phyloP scores from a whole-genome alignment of 306 rosid genomes.

The Quercus dentata region DNA sequence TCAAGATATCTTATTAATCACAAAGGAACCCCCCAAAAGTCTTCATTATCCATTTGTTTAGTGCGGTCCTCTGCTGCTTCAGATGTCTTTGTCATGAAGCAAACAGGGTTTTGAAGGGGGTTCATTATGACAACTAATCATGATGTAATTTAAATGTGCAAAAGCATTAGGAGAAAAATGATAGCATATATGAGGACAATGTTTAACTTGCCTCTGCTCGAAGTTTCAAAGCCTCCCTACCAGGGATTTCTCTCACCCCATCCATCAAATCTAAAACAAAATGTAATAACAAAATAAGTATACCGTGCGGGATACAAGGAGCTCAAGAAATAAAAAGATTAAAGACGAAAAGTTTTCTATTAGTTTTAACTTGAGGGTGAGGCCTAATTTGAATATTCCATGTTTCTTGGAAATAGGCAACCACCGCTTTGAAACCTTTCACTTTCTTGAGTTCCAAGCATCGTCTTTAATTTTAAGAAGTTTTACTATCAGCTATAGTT shows the following conservation, averaged over 20 bases:
- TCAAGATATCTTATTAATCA: slow-evolving; percentile 23
- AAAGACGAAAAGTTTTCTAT: background rate
- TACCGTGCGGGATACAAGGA: background rate
- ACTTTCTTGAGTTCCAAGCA: too few species aligned
- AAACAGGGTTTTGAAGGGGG: slow-evolving; percentile 35
- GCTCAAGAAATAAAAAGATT: background rate
- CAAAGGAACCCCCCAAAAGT: slow-evolving; percentile 61
- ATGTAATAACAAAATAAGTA: background rate
- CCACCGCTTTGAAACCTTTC: background rate
- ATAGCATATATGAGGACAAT: background rate
- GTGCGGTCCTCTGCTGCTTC: slow-evolving; percentile 44
- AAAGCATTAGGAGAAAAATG: background rate
- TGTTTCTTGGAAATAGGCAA: background rate
- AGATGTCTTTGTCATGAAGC: slow-evolving; percentile 62
- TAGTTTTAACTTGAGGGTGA: background rate
- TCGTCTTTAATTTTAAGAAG: too few species aligned
- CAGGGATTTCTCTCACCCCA: slow-evolving; percentile 66
- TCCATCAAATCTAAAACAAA: slow-evolving; percentile 60
- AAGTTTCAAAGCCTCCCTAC: slow-evolving; percentile 70
- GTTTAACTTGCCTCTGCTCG: slow-evolving; percentile 68
- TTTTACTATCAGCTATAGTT: too few species aligned
- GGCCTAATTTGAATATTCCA: background rate
- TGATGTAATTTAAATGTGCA: background rate
- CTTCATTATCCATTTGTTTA: slow-evolving; percentile 64
- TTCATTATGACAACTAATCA: background rate